A percentile compares a stretch with the other conserved stretches of the same genome.
phyloP scores from a whole-genome alignment of 176 grass and related monocot genomes.

The Hsuehochloa calcarea region DNA sequence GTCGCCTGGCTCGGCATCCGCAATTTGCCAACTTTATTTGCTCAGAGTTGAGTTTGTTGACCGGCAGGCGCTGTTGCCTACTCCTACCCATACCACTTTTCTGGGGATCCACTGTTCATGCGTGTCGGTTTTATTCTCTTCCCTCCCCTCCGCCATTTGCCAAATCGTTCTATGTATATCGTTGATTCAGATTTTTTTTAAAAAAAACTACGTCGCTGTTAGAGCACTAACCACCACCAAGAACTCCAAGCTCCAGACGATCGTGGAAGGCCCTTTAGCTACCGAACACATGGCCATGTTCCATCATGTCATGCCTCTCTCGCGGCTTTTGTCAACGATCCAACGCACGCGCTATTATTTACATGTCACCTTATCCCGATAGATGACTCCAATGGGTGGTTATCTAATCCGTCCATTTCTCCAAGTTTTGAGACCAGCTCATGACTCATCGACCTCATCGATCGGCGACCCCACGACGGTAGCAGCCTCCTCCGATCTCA shows the following conservation, averaged over 20 bases:
- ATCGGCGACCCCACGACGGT: background rate
- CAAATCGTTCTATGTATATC: too few relatives aligned
- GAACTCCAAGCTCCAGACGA: conserved; percentile 9
- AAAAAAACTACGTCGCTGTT: background rate
- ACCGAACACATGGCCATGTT: conserved; percentile 43
- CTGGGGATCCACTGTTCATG: background rate
- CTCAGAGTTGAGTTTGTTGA: background rate
- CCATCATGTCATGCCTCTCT: background rate
- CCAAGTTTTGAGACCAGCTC: background rate
- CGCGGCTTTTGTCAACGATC: conserved; percentile 30
- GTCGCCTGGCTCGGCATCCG: background rate
- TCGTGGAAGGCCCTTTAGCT: background rate
- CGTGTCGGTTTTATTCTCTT: too few relatives aligned
- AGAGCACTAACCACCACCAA: conserved; percentile 1
- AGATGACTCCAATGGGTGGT: background rate
- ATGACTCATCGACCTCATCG: background rate
- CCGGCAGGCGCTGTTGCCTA: background rate
- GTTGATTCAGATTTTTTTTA: too few relatives aligned
- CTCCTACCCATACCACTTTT: background rate
- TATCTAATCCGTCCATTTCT: conserved; percentile 12
- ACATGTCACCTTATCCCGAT: conserved; percentile 6
- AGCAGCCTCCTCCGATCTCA: background rate
- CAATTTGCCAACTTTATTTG: background rate
- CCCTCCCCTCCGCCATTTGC: too few relatives aligned
- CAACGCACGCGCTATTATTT: background rate